Percentiles rank a stretch among this genome's conserved stretches.
These are phyloP conservation scores for Dryas alaskensis DNA, from an alignment of 306 rosid species.

Conservation along the genomic window DNA sequence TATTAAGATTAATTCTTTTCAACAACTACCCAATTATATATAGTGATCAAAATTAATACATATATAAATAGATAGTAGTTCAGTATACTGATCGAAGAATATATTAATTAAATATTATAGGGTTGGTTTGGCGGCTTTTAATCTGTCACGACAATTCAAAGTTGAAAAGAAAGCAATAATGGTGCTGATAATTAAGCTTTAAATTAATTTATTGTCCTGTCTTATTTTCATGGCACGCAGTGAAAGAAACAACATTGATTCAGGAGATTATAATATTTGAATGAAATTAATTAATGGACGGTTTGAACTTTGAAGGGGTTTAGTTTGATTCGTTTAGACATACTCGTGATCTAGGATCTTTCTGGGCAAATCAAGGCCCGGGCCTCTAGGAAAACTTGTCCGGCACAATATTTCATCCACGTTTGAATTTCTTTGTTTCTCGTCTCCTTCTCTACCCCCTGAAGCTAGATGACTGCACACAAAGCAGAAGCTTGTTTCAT, in stretches of 20 bases:
- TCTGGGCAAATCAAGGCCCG: constrained; percentile 61
- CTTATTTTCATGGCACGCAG: constrained; percentile 32
- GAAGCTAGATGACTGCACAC: constrained; percentile 91
- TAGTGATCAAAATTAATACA: constrained; percentile 2
- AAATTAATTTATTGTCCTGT: constrained; percentile 14
- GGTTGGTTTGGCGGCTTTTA: constrained; percentile 42
- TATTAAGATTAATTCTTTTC: no score
- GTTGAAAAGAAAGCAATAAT: constrained; percentile 32
- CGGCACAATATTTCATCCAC: constrained; percentile 66
- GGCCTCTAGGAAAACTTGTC: constrained; percentile 67
- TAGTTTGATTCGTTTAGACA: constrained; percentile 11
- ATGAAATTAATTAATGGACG: constrained; percentile 4
- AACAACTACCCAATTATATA: constrained; percentile 14
- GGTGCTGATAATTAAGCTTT: not conserved
- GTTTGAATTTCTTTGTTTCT: constrained; percentile 67
- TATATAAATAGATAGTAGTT: not conserved
- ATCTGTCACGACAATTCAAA: constrained; percentile 43
- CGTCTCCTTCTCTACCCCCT: constrained; percentile 71
- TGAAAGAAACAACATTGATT: constrained; percentile 27
- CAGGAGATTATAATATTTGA: not conserved
- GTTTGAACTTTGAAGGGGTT: constrained; percentile 34
- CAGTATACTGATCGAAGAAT: no score
- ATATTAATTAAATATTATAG: not conserved
- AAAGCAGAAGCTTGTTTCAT: constrained; percentile 82
- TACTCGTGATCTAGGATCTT: constrained; percentile 80